Percentiles rank a stretch among this genome's conserved stretches.
These are phyloP conservation scores for Wickerhamiella parazyma DNA, from an alignment of 805 yeast species.

Conservation along the genomic window DNA sequence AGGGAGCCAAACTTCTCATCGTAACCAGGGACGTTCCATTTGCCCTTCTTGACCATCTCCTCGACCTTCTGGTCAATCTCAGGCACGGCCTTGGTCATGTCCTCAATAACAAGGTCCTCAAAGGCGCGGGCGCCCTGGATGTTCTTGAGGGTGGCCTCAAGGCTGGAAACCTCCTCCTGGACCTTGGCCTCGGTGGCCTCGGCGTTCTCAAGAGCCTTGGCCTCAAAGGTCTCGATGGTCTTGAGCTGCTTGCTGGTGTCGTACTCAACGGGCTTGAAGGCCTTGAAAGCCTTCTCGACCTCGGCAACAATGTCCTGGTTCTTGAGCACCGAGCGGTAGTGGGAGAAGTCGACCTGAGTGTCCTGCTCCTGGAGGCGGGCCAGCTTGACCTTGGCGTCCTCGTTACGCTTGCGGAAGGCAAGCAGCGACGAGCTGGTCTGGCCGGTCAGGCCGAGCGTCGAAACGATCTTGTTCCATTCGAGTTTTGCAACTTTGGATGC, in stretches of 20 bases:
- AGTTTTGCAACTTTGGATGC: conserved; percentile 48
- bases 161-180: conserved; percentile 67
- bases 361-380: conserved; percentile 59
- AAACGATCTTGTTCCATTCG: conserved; percentile 87
- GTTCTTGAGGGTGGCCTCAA: conserved; percentile 79
- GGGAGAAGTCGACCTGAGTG: conserved; percentile 63
- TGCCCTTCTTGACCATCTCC: conserved; percentile 91
- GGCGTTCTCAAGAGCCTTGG: conserved; percentile 92
- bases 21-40: conserved; percentile 97
- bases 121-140: conserved; percentile 96
- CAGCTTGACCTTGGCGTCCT: conserved; percentile 83
- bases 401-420: conserved; percentile 95
- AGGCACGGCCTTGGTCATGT: conserved; percentile 89
- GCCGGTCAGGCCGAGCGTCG: conserved; percentile 85
- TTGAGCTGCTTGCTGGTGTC: conserved; percentile 82
- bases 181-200: conserved; percentile 84
- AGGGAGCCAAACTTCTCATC: conserved; percentile 96
- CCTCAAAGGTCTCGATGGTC: conserved; percentile 85
- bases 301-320: conserved; percentile 68
- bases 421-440: conserved; percentile 77
- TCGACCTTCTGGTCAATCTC: conserved; percentile 92
- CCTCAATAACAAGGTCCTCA: conserved; percentile 92
- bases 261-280: conserved; percentile 72
- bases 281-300: conserved; percentile 60
- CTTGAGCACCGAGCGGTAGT: conserved; percentile 69